phyloP scores from a whole-genome alignment of 2,329 filamentous ascomycete genomes.

The Colletotrichum tropicicola region DNA sequence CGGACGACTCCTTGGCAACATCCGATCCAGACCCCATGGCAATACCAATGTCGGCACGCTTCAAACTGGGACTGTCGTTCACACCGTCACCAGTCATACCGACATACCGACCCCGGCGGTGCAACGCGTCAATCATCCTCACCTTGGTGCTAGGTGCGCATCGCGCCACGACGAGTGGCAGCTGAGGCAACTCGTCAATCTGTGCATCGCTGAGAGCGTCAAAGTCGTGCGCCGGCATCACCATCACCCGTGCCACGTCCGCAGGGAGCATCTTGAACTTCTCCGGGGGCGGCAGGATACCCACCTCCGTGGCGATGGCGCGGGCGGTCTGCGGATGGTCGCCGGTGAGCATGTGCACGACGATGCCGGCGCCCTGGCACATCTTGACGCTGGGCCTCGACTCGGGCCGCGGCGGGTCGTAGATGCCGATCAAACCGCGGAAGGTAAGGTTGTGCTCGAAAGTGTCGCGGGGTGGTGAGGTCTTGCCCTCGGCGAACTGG shows the following conservation, averaged over 20 bases:
- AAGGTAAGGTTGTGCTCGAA: conserved; percentile 54
- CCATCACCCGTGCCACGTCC: conserved; percentile 65
- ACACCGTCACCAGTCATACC: conserved; percentile 73
- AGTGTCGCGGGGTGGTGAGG: conserved; percentile 48
- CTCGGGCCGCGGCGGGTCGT: conserved; percentile 76
- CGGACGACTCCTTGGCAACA: conserved; percentile 71
- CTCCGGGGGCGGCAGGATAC: conserved; percentile 56
- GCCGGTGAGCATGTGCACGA: conserved; percentile 75
- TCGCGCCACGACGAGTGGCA: conserved; percentile 75
- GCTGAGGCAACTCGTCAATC: conserved; percentile 69
- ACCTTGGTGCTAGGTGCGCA: conserved; percentile 78
- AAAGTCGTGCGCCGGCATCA: conserved; percentile 72
- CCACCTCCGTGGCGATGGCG: conserved; percentile 69
- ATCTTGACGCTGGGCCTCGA: conserved; percentile 67
- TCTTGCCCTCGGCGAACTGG: conserved; percentile 47
- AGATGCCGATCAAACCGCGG: conserved; percentile 58
- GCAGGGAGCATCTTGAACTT: conserved; percentile 54
- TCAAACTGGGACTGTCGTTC: conserved; percentile 77
- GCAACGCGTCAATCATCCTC: conserved; percentile 78
- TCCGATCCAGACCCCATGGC: conserved; percentile 73
- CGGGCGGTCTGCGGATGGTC: conserved; percentile 71
- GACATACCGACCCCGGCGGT: conserved; percentile 64
- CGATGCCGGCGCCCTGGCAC: conserved; percentile 70
- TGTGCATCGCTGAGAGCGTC: conserved; percentile 70
- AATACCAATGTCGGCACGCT: conserved; percentile 76